Percentiles rank a stretch among this genome's conserved stretches.
These are phyloP conservation scores for Neonectria coccinea DNA, from an alignment of 2,329 filamentous ascomycete genomes.

Conservation along the genomic window DNA sequence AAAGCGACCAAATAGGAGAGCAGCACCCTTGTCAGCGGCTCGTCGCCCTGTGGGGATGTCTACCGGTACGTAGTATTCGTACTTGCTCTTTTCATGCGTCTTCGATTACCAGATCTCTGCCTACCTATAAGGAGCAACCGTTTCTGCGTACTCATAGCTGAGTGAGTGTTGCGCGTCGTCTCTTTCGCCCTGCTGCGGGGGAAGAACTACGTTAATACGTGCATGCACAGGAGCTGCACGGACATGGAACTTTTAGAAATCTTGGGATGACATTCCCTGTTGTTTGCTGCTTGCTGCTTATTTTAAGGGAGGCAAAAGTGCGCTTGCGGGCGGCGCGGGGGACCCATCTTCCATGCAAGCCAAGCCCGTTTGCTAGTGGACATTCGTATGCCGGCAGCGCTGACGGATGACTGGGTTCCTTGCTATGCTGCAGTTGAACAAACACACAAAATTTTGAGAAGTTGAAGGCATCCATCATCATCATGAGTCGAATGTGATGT, in stretches of 20 bases:
- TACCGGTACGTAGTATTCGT: too few species aligned
- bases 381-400: conserved; percentile 9
- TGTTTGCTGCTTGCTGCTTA: background rate
- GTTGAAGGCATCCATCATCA: background rate
- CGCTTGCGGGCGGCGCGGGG: conserved; percentile 21
- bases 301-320: background rate
- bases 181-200: background rate
- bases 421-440: background rate
- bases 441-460: too few species aligned
- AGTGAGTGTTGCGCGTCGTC: background rate
- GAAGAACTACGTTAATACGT: background rate
- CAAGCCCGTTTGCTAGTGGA: conserved; percentile 2
- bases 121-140: too few species aligned
- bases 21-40: too few species aligned
- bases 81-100: too few species aligned
- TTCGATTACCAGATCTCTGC: too few species aligned
- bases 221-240: background rate
- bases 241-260: background rate
- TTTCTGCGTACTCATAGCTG: too few species aligned
- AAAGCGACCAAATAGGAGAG: too few species aligned
- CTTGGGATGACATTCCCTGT: background rate
- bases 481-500: conserved; percentile 14
- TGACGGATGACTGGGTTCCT: too few species aligned
- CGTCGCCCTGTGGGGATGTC: too few species aligned
- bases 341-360: conserved; percentile 8